A percentile compares a stretch with the other conserved stretches of the same genome.
These are phyloP conservation scores for Acacia acuminata DNA, from an alignment of 306 rosid genomes.

Conservation along the genomic window DNA sequence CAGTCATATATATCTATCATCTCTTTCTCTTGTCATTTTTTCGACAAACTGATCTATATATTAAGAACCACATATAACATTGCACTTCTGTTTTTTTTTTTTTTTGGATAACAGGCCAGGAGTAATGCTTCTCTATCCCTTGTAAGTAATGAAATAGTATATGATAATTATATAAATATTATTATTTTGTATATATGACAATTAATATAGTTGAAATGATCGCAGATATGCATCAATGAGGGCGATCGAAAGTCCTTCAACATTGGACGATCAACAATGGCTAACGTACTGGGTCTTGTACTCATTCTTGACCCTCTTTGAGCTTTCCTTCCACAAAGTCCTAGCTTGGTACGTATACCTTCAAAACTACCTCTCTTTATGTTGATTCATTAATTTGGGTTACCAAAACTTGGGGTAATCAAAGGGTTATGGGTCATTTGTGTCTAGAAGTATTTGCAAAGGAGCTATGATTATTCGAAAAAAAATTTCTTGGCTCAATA, in stretches of 20 bases:
- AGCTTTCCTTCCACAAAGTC: constrained; percentile 67
- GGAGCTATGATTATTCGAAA: no score
- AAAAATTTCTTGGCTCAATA: no score
- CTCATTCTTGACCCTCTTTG: constrained; percentile 76
- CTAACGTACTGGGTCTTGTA: constrained; percentile 90
- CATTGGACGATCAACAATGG: constrained; percentile 93
- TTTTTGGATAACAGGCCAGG: constrained; percentile 62
- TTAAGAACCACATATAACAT: neutral
- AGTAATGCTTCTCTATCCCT: constrained; percentile 80
- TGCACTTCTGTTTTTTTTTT: neutral
- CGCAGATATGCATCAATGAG: constrained; percentile 72
- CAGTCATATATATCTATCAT: neutral
- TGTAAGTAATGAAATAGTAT: constrained; percentile 55
- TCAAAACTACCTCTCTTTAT: neutral
- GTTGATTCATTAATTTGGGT: neutral
- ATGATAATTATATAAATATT: neutral
- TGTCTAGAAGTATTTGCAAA: no score
- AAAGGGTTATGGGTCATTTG: no score
- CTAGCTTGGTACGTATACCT: constrained; percentile 55
- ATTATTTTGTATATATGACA: neutral
- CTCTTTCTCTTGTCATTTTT: neutral
- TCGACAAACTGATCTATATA: neutral
- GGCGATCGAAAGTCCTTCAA: constrained; percentile 91
- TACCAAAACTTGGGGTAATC: neutral
- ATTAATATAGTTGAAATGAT: neutral